These are phyloP conservation scores for Boechera divaricarpa DNA, from an alignment of 345 rosid species.

Conservation along the genomic window DNA sequence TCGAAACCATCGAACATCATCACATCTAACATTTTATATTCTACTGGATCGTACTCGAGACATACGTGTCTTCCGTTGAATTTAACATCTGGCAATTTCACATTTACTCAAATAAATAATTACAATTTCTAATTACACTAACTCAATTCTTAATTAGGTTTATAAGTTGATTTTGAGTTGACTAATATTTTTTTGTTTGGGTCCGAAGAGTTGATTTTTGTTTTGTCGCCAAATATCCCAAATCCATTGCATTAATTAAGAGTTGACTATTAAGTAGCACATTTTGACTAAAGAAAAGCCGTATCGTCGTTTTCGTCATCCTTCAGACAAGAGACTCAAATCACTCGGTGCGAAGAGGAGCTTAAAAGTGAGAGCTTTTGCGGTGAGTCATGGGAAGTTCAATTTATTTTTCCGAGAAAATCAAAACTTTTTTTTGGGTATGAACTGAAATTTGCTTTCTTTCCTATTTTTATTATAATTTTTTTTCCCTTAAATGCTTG, in stretches of 20 bases:
- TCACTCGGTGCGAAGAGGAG: not conserved
- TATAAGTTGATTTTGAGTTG: not conserved
- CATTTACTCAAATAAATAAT: too few relatives aligned
- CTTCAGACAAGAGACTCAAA: not conserved
- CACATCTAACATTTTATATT: conserved; percentile 22
- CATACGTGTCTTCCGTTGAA: conserved; percentile 7
- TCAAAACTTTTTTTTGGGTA: not conserved
- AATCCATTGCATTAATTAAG: too few relatives aligned
- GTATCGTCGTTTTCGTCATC: not conserved
- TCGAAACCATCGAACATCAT: not conserved
- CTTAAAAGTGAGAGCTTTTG: not conserved
- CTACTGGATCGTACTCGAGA: conserved; percentile 18
- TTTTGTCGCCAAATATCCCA: too few relatives aligned
- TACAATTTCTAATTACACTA: too few relatives aligned
- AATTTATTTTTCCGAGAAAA: not conserved
- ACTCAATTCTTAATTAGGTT: too few relatives aligned
- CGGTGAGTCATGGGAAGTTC: not conserved
- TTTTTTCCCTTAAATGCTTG: too few relatives aligned
- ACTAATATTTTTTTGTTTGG: not conserved
- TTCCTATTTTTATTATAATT: too few relatives aligned
- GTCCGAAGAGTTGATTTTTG: not conserved
- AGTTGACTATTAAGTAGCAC: too few relatives aligned
- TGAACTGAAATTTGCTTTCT: too few relatives aligned
- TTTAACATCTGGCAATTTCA: conserved; percentile 4
- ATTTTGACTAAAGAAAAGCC: not conserved